A percentile compares a stretch with the other conserved stretches of the same genome.
Evolutionary conservation across 2,329 filamentous ascomycete genomes (phyloP).

Genomic region (Hymenoscyphus repandus): DNA sequence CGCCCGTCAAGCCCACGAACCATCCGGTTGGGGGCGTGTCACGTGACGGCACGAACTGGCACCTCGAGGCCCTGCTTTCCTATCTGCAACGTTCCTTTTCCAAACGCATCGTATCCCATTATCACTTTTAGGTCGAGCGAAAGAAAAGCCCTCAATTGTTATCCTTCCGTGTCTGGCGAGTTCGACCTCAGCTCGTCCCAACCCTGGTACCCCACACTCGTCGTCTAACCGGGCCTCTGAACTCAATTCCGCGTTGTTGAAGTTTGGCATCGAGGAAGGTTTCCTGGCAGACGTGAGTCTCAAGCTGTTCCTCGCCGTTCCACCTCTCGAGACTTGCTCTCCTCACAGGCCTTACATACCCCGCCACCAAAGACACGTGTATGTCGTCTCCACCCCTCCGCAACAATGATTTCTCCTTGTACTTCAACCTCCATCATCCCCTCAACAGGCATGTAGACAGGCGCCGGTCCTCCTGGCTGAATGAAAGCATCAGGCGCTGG

Average conservation of each 20-base stretch:
- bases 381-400: constrained; percentile 26
- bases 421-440: constrained; percentile 11
- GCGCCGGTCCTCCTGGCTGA: constrained; percentile 15
- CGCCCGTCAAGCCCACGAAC: background rate
- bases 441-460: constrained; percentile 8
- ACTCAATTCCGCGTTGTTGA: no score
- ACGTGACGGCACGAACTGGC: background rate
- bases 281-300: background rate
- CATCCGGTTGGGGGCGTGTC: background rate
- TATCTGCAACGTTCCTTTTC: background rate
- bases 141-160: no score
- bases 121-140: no score
- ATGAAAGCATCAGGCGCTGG: background rate
- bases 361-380: constrained; percentile 30
- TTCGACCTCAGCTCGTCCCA: no score
- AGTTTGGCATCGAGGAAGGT: no score
- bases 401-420: constrained; percentile 23
- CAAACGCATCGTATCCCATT: no score
- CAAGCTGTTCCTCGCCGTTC: constrained; percentile 5
- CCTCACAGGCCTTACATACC: constrained; percentile 27
- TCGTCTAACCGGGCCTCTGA: no score
- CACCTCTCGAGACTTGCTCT: constrained; percentile 9
- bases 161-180: no score
- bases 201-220: no score
- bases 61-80: background rate